phyloP scores from a whole-genome alignment of 768 basidiomycete genomes.

The Tylopilus subfusipes region DNA sequence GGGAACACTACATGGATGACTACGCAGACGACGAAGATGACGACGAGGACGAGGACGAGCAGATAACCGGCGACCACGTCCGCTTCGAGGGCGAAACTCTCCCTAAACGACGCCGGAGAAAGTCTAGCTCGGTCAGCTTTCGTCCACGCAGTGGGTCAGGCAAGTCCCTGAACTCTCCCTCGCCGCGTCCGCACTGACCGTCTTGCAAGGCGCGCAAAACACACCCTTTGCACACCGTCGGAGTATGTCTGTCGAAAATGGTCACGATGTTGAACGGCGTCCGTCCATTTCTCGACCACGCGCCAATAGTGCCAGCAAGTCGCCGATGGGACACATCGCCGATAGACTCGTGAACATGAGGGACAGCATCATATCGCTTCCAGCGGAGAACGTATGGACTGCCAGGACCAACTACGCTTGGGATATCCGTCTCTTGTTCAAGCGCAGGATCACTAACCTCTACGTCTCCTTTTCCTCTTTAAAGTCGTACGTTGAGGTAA shows the following conservation, averaged over 20 bases:
- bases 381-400: constrained; percentile 66
- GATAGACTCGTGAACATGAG: constrained; percentile 49
- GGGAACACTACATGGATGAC: constrained; percentile 49
- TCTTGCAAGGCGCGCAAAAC: constrained; percentile 11
- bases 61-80: constrained; percentile 21
- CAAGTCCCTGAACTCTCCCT: neutral
- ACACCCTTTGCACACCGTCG: constrained; percentile 15
- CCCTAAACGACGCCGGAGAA: constrained; percentile 35
- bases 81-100: constrained; percentile 26
- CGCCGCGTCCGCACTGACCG: neutral
- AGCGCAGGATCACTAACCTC: constrained; percentile 80
- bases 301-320: constrained; percentile 26
- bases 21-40: constrained; percentile 53
- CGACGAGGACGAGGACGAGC: constrained; percentile 47
- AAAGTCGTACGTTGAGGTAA: constrained; percentile 85
- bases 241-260: constrained; percentile 46
- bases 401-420: constrained; percentile 75
- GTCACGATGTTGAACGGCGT: constrained; percentile 34
- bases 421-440: constrained; percentile 82
- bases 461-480: constrained; percentile 76
- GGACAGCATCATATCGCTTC: constrained; percentile 48
- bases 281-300: constrained; percentile 21
- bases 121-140: constrained; percentile 29
- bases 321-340: constrained; percentile 40
- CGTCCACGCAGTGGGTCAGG: constrained; percentile 26